phyloP scores from a whole-genome alignment of 192 early-diverging fungal species.

The Allomyces javanicus region DNA sequence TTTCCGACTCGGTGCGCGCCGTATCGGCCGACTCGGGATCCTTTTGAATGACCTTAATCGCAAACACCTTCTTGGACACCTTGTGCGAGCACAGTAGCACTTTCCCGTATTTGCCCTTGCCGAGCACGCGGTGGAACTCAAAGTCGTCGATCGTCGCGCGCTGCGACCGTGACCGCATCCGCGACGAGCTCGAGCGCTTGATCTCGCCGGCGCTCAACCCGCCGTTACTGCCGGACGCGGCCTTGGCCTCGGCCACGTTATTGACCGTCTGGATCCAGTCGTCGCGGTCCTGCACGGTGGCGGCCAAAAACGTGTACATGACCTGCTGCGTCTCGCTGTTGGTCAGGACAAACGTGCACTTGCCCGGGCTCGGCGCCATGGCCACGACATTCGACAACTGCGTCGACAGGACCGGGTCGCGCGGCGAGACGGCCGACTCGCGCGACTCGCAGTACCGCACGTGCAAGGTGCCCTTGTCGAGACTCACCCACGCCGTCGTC shows the following conservation, averaged over 20 bases:
- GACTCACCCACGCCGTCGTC: background rate
- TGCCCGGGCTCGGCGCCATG: background rate
- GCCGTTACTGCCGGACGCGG: background rate
- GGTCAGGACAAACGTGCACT: background rate
- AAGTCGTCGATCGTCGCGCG: constrained; percentile 15
- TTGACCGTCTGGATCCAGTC: constrained; percentile 18
- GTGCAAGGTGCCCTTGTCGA: background rate
- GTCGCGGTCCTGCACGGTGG: constrained; percentile 6
- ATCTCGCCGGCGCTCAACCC: background rate
- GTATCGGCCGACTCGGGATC: background rate
- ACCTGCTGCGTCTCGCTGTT: background rate
- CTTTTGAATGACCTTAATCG: constrained; percentile 27
- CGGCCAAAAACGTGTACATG: constrained; percentile 4
- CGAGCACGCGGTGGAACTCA: constrained; percentile 21
- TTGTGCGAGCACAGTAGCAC: constrained; percentile 22
- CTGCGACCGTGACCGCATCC: background rate
- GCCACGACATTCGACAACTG: background rate
- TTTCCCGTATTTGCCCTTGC: constrained; percentile 22
- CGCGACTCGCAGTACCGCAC: constrained; percentile 1
- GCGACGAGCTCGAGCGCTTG: background rate
- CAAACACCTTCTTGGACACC: constrained; percentile 22
- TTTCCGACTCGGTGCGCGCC: constrained; percentile 44
- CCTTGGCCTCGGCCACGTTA: constrained; percentile 1
- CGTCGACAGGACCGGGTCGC: background rate
- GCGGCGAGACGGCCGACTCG: background rate